Evolutionary conservation across 106 monocot genomes (phyloP).

Genomic region (Narthecium ossifragum): DNA sequence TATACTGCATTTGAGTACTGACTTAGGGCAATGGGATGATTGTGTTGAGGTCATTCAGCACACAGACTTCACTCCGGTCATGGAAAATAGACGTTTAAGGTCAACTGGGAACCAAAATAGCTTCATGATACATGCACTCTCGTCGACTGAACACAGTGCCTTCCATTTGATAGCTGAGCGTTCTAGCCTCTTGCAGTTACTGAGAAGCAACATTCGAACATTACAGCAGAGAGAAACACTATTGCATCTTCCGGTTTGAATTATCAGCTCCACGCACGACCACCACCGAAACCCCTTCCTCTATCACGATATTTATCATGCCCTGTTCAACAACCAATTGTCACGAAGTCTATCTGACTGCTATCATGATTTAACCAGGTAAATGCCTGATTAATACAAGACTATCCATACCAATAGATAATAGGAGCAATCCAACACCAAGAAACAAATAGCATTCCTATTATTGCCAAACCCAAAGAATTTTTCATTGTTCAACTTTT

Average conservation of each 20-base stretch:
- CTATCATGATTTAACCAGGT: background rate
- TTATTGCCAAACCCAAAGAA: background rate
- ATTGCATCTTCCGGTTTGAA: background rate
- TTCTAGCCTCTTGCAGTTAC: background rate
- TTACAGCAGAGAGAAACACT: background rate
- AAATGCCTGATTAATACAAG: background rate
- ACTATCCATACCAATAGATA: background rate
- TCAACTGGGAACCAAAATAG: too few species aligned
- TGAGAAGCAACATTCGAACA: background rate
- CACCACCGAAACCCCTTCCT: slow-evolving; percentile 58
- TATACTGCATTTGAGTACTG: too few species aligned
- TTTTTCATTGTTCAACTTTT: background rate
- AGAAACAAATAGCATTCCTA: background rate
- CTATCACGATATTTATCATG: slow-evolving; percentile 71
- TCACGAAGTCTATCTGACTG: background rate
- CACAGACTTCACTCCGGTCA: too few species aligned
- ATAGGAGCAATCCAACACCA: background rate
- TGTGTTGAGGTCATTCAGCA: too few species aligned
- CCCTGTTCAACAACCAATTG: slow-evolving; percentile 19
- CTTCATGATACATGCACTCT: too few species aligned
- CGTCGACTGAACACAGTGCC: too few species aligned
- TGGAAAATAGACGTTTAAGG: too few species aligned
- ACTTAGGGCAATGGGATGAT: too few species aligned
- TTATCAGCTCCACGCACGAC: slow-evolving; percentile 62
- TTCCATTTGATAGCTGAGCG: too few species aligned